Conservation (phyloP, 208 protist genomes). For the Crithidia bombi region DNA sequence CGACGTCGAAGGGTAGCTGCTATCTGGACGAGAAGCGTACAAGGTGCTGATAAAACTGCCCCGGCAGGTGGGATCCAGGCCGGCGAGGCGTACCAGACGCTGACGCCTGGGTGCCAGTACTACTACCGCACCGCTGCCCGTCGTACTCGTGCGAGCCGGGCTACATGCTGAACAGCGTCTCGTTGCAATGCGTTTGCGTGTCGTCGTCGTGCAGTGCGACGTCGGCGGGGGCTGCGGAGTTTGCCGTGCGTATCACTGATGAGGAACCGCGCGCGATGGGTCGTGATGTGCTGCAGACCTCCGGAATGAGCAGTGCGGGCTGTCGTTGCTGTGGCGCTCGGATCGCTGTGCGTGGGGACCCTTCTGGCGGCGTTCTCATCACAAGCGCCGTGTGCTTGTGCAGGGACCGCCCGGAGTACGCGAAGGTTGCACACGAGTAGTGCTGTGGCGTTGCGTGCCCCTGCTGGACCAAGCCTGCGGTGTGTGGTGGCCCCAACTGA, state of each 20-base stretch:
- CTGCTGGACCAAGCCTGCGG: too few species aligned
- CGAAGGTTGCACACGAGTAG: not conserved
- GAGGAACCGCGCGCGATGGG: not conserved
- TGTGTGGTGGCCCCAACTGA: too few species aligned
- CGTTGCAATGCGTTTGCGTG: slow-evolving; percentile 33
- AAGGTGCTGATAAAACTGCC: slow-evolving; percentile 25
- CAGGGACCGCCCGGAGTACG: not conserved
- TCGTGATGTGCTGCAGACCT: slow-evolving; percentile 11
- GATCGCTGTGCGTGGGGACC: slow-evolving; percentile 11
- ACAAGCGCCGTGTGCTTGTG: slow-evolving; percentile 10
- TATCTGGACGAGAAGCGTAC: slow-evolving; percentile 50
- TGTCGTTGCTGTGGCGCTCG: slow-evolving; percentile 12
- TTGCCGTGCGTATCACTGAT: not conserved
- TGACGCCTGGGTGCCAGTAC: slow-evolving; percentile 23
- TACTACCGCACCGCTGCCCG: slow-evolving; percentile 33
- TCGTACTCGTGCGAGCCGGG: slow-evolving; percentile 25
- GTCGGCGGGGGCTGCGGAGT: not conserved
- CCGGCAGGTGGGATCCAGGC: slow-evolving; percentile 17
- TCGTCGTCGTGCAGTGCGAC: slow-evolving; percentile 5
- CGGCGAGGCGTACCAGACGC: slow-evolving; percentile 6
- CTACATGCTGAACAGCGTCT: slow-evolving; percentile 26
- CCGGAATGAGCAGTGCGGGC: slow-evolving; percentile 9
- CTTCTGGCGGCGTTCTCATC: slow-evolving; percentile 18
- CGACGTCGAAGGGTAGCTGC: slow-evolving; percentile 43
- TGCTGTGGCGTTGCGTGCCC: not conserved